Evolutionary conservation across 2,329 filamentous ascomycete species (phyloP), one percentile per base, ranked within the genome.

Genomic region (Xylariomycetidae sp.): DNA sequence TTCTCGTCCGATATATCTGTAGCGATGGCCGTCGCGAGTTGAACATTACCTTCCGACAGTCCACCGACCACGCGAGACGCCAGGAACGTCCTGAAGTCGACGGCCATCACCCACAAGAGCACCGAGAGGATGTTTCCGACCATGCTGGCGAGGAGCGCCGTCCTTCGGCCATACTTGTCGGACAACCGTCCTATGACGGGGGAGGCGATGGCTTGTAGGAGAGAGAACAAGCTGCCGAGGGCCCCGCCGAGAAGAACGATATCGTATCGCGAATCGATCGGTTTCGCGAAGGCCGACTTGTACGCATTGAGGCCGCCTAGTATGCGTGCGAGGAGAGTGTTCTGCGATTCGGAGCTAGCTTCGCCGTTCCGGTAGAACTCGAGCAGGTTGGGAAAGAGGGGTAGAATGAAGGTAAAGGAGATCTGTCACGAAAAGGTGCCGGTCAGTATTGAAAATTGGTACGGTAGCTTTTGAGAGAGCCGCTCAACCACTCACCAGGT

Each of bases 401-500:
- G 92, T 7, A 98, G 82, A 57, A 97, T 97, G 58, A 98, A 96
- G 18, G 92, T 98, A 61, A 98, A 98, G 36, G 90, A 96, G 53
- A 97, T 87, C 90, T 96, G 44, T 19, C 14, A n/a, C 8, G 7
- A 22, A 14, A 20, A 7, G 13, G 27, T 12, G 16, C 14, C 15
- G 8, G 30, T 37, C 18, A 28, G 27, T 34, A 37, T 27, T 48
- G 34, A 34, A 37, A n/a, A 29, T 33, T 25, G 19, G 31, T n/a
- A n/a, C n/a, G 19, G 17, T 30, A 32, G 31, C 18, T 23, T 27
- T n/a, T n/a, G n/a, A n/a, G n/a, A 27, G 20, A 5, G 14, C 3
- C 14, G 16, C 22, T 13, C n/a, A 14, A 9, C 20, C n/a, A 26
- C 16, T 6, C 9, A 96, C 90, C 63, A 97, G 64, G 61, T 97